These are phyloP conservation scores for Fusarium sp. DNA, from an alignment of 2,329 filamentous ascomycete species.

Conservation along the genomic window DNA sequence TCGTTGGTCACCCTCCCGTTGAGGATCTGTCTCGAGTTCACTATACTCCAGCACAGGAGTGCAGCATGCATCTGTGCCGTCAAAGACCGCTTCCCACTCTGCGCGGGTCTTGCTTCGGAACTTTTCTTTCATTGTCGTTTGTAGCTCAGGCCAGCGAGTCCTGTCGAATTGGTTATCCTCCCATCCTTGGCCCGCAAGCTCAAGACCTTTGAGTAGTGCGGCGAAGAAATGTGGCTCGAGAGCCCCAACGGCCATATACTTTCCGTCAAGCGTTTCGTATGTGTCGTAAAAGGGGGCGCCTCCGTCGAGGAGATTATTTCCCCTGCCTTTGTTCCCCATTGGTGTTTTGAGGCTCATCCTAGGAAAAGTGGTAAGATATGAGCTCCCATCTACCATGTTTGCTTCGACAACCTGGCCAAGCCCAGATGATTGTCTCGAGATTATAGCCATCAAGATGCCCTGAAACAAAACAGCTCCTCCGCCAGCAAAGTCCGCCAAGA, in stretches of 20 bases:
- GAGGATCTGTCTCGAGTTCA: constrained; percentile 71
- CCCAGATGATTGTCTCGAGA: constrained; percentile 73
- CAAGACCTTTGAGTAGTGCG: constrained; percentile 74
- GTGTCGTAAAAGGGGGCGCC: constrained; percentile 91
- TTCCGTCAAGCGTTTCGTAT: constrained; percentile 84
- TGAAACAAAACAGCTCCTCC: constrained; percentile 86
- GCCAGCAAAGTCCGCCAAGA: constrained; percentile 91
- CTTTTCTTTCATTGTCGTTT: constrained; percentile 66
- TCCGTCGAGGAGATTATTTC: constrained; percentile 83
- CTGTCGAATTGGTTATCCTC: constrained; percentile 69
- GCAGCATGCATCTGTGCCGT: constrained; percentile 91
- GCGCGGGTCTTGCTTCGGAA: constrained; percentile 78
- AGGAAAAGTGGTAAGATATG: constrained; percentile 83
- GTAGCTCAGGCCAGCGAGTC: constrained; percentile 75
- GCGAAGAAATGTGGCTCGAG: constrained; percentile 89
- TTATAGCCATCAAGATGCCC: constrained; percentile 83
- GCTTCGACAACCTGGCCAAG: constrained; percentile 90
- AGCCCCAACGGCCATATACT: constrained; percentile 89
- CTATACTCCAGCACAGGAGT: constrained; percentile 84
- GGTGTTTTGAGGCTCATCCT: constrained; percentile 74
- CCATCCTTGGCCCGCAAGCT: constrained; percentile 65
- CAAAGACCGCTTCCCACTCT: constrained; percentile 89
- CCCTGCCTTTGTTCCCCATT: constrained; percentile 73
- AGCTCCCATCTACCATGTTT: constrained; percentile 94
- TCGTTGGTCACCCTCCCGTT: constrained; percentile 75